Base-by-base conservation (phyloP, 768 basidiomycete species). In the Zangia roseola region DNA sequence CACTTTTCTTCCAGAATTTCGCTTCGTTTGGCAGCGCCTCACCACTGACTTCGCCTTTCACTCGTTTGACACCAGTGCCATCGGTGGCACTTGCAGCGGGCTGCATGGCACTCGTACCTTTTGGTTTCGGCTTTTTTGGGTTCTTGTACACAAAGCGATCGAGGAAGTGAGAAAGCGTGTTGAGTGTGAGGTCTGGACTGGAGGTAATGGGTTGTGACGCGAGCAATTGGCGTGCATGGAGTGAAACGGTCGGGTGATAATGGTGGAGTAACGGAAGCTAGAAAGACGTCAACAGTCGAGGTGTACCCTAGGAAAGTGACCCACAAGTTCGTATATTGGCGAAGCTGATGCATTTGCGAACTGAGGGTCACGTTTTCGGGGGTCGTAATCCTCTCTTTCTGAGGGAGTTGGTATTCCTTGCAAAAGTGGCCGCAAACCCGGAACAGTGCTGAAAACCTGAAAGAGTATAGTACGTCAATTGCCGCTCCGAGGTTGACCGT, bases 111-210 rank as follows among this genome's bases (percentile, higher is more conserved):
- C 87, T 91, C 0, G 82, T 76, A n/a, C 94, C 94, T 62, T 84
- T 86, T 8, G 79, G 71, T 47, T 73, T 76, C 2, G 70, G 54
- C 58, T 86, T 84, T 73, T 97, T 98, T 1, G 94, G 86, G 65
- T 98, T 97, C 69, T 94, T 91, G 75, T 92, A 97, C 36, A 97
- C 91, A 71, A 98, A 97, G 3, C 94, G 83, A 64, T 98, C 97
- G 34, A 98, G 80, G 81, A 99, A 97, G 60, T 94, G 91, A 1
- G 90, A 86, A 20, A 97, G 81, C 1, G 94, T 94, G 71, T 97
- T 94, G 48, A 93, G 83, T 10, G 90, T 84, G 40, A 99, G 86
- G 62, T 98, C 94, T 0, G 91, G 79, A 9, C 82, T 86, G 10
- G 89, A 86, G 0, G 91, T 91, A 10, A 97, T 71, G 0, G 87